Conservation (phyloP, 495 filamentous ascomycete species). For the Podospora tetraspora region DNA sequence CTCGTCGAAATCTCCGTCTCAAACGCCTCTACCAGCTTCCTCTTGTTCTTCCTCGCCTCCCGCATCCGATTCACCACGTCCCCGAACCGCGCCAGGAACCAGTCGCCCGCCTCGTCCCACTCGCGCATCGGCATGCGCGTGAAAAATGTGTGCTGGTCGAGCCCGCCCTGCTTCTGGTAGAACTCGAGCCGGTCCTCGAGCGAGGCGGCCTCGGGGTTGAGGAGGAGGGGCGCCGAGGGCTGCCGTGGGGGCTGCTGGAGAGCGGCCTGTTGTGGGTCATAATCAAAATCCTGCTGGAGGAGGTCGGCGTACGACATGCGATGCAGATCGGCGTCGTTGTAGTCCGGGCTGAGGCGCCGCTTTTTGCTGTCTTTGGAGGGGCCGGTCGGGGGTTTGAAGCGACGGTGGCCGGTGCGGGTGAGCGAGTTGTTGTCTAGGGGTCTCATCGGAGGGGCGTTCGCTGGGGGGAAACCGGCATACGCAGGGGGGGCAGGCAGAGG, state of each 20-base stretch:
- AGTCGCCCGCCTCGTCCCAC: constrained; percentile 81
- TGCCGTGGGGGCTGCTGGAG: constrained; percentile 18
- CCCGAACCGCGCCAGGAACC: constrained; percentile 66
- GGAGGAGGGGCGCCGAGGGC: constrained; percentile 9
- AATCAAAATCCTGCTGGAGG: constrained; percentile 50
- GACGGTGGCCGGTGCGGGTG: constrained; percentile 32
- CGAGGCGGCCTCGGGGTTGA: constrained; percentile 8
- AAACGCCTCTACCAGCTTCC: constrained; percentile 58
- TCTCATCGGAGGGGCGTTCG: not conserved
- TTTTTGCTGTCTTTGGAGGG: constrained; percentile 22
- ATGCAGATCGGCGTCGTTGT: constrained; percentile 47
- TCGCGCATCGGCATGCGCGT: constrained; percentile 58
- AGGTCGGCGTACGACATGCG: constrained; percentile 51
- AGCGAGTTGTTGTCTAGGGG: constrained; percentile 14
- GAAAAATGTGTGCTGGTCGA: constrained; percentile 59
- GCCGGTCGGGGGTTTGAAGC: constrained; percentile 21
- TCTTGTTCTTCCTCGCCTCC: constrained; percentile 57
- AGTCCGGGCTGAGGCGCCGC: constrained; percentile 44
- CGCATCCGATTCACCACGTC: constrained; percentile 59
- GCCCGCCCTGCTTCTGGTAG: constrained; percentile 31
- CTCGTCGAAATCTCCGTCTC: constrained; percentile 57
- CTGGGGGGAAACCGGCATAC: not conserved
- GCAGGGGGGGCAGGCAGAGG: constrained; percentile 6
- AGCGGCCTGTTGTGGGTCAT: constrained; percentile 41
- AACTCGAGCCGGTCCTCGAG: constrained; percentile 43